Conservation (phyloP, 2,329 filamentous ascomycete species). For the Colletotrichum salicis region DNA sequence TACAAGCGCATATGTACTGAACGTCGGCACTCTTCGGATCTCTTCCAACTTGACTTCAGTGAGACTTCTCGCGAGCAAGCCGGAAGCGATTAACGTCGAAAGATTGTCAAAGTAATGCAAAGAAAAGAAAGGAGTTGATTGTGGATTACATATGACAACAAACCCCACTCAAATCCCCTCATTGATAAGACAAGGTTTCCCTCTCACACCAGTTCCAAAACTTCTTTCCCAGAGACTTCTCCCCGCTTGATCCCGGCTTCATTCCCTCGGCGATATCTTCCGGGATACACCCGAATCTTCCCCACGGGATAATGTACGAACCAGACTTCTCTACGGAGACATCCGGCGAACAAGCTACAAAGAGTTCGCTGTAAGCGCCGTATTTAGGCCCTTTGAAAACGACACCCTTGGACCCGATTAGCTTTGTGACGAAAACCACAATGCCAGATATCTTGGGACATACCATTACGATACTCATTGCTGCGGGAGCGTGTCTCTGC, state of each 20-base stretch:
- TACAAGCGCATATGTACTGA: too few relatives aligned
- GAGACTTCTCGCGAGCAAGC: too few relatives aligned
- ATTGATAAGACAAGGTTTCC: background rate
- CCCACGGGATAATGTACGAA: background rate
- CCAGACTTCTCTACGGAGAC: background rate
- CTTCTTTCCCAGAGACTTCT: background rate
- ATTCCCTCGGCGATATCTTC: background rate
- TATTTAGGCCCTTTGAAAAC: background rate
- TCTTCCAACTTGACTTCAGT: too few relatives aligned
- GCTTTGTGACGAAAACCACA: background rate
- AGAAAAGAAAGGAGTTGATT: too few relatives aligned
- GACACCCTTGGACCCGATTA: background rate
- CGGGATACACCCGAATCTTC: background rate
- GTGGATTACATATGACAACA: too few relatives aligned
- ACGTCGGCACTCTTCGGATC: too few relatives aligned
- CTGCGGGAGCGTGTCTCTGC: background rate
- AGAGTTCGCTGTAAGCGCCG: background rate
- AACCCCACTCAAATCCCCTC: background rate
- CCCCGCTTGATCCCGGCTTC: background rate
- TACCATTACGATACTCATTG: background rate
- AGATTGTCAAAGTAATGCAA: too few relatives aligned
- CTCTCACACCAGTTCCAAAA: background rate
- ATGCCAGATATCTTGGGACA: background rate
- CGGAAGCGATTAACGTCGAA: too few relatives aligned
- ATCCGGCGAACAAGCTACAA: background rate